A percentile compares a stretch with the other conserved stretches of the same genome.
Evolutionary conservation across 805 yeast species (phyloP).

Genomic region (Metschnikowia borealis): DNA sequence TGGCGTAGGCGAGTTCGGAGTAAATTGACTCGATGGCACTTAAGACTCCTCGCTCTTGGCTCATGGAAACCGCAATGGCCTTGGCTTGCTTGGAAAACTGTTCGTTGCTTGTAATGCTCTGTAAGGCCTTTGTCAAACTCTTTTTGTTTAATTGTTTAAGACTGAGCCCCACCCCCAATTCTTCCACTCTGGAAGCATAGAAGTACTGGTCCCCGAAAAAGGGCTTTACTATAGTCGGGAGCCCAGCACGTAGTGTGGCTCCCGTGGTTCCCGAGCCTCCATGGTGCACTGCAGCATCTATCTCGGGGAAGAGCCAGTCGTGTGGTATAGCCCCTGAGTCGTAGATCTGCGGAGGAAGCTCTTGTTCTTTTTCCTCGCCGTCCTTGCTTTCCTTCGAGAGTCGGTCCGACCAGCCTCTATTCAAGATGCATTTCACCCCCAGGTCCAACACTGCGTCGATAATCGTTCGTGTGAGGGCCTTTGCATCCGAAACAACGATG

Average conservation of each 20-base stretch:
- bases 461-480: slow-evolving; percentile 70
- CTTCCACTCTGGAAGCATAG: slow-evolving; percentile 83
- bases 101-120: slow-evolving; percentile 60
- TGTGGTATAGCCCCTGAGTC: slow-evolving; percentile 78
- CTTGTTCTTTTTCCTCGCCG: slow-evolving; percentile 30
- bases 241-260: slow-evolving; percentile 78
- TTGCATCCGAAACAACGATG: slow-evolving; percentile 83
- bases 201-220: slow-evolving; percentile 96
- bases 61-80: slow-evolving; percentile 57
- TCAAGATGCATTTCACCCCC: slow-evolving; percentile 80
- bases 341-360: slow-evolving; percentile 63
- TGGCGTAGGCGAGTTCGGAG: slow-evolving; percentile 72
- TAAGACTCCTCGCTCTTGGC: slow-evolving; percentile 75
- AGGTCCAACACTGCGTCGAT: slow-evolving; percentile 75
- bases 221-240: slow-evolving; percentile 89
- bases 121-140: slow-evolving; percentile 63
- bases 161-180: slow-evolving; percentile 77
- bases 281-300: slow-evolving; percentile 95
- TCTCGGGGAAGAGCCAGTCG: slow-evolving; percentile 86
- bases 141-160: slow-evolving; percentile 64
- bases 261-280: slow-evolving; percentile 98
- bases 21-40: slow-evolving; percentile 78
- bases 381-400: slow-evolving; percentile 27
- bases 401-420: slow-evolving; percentile 94
- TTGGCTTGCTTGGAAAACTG: slow-evolving; percentile 67